Conservation (phyloP, 2,329 filamentous ascomycete genomes). For the Myriosclerotinia curreyana region DNA sequence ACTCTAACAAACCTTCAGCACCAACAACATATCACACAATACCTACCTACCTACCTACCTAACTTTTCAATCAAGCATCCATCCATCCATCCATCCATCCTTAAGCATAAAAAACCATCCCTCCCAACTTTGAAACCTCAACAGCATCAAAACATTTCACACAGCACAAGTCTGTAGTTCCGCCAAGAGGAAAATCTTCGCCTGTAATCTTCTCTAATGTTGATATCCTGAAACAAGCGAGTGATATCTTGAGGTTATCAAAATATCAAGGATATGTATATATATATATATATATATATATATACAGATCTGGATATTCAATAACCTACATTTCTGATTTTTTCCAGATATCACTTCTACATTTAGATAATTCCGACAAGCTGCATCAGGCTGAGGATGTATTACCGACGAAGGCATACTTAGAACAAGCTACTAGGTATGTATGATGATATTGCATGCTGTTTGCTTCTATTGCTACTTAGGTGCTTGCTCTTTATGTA, state of each 20-base stretch:
- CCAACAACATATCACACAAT: too few species aligned
- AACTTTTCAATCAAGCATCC: neutral
- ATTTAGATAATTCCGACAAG: neutral
- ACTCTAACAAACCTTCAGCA: neutral
- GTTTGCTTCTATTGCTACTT: neutral
- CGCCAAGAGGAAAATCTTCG: neutral
- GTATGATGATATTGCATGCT: neutral
- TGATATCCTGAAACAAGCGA: constrained; percentile 18
- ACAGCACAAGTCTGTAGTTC: constrained; percentile 5
- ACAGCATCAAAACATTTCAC: constrained; percentile 1
- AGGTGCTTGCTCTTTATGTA: constrained; percentile 1
- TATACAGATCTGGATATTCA: too few species aligned
- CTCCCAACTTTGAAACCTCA: constrained; percentile 7
- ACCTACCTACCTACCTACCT: too few species aligned
- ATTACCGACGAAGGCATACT: neutral
- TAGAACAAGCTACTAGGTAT: too few species aligned
- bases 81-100: too few species aligned
- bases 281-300: too few species aligned
- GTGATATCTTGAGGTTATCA: neutral
- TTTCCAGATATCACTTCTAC: neutral
- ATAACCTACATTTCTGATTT: neutral
- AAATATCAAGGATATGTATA: neutral
- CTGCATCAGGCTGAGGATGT: neutral
- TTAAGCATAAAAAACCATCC: neutral
- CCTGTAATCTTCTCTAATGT: constrained; percentile 11